phyloP scores from a whole-genome alignment of 148 eudicot genomes.

The Fagopyrum tataricum region DNA sequence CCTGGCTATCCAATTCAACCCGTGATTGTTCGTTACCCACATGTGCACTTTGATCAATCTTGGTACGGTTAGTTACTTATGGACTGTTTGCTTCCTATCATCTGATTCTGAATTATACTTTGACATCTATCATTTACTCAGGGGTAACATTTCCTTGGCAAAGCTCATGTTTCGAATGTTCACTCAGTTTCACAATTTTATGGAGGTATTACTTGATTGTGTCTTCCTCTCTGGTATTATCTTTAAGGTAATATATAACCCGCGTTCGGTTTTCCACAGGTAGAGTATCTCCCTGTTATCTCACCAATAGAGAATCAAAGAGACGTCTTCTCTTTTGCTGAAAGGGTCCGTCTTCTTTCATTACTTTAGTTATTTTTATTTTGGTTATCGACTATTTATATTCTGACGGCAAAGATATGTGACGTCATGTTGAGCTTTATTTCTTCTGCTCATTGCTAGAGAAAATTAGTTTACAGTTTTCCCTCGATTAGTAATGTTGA shows the following conservation, averaged over 20 bases:
- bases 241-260: not conserved
- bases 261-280: conserved; percentile 32
- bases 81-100: conserved; percentile 7
- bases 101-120: not conserved
- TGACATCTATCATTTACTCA: conserved; percentile 20
- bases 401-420: not conserved
- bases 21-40: conserved; percentile 77
- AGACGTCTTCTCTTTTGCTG: conserved; percentile 51
- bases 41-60: conserved; percentile 95
- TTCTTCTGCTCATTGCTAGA: not conserved
- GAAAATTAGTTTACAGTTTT: not conserved
- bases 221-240: not conserved
- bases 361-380: conserved; percentile 7
- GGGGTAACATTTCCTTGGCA: conserved; percentile 72
- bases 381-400: not conserved
- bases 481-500: not conserved
- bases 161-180: conserved; percentile 73
- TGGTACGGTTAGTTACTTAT: conserved; percentile 37
- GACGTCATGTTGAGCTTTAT: not conserved
- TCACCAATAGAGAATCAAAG: conserved; percentile 53
- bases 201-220: conserved; percentile 43
- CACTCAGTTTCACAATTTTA: conserved; percentile 67
- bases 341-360: conserved; percentile 44
- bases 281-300: conserved; percentile 82
- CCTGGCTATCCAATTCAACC: conserved; percentile 93